Evolutionary conservation across 345 rosid species (phyloP).

Genomic region (Psidium friedrichsthalianum): DNA sequence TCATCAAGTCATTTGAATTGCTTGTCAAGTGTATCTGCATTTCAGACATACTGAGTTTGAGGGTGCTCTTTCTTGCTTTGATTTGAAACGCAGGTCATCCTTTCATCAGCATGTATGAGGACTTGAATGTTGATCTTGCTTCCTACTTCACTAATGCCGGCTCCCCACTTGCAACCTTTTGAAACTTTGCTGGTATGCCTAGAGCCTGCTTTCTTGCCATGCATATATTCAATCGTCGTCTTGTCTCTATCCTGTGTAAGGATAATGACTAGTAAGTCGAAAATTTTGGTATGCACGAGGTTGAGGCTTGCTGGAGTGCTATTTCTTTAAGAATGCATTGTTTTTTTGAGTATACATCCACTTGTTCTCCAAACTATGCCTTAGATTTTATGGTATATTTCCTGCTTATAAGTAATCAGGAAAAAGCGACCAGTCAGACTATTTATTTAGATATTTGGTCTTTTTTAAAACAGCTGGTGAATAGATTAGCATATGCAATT

Average conservation of each 20-base stretch:
- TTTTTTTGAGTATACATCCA: background rate
- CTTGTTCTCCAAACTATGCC: background rate
- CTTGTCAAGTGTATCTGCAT: background rate
- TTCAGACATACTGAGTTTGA: background rate
- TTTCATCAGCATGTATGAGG: constrained; percentile 58
- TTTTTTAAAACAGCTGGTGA: background rate
- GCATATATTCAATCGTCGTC: background rate
- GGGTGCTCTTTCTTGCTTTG: constrained; percentile 3
- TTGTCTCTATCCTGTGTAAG: background rate
- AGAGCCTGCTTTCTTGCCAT: background rate
- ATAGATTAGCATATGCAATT: background rate
- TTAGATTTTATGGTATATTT: background rate
- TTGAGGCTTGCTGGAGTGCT: background rate
- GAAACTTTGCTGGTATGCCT: constrained; percentile 14
- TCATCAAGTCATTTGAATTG: background rate
- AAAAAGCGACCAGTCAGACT: background rate
- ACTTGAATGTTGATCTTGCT: constrained; percentile 53
- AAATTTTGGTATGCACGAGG: background rate
- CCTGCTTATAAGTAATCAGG: background rate
- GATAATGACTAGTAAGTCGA: background rate
- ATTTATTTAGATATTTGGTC: background rate
- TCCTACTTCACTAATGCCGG: constrained; percentile 83
- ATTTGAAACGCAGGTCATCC: constrained; percentile 39
- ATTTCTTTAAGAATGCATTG: background rate
- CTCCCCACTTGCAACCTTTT: constrained; percentile 80